These are phyloP conservation scores for Scheffersomyces coipomensis DNA, from an alignment of 805 yeast genomes.

Conservation along the genomic window DNA sequence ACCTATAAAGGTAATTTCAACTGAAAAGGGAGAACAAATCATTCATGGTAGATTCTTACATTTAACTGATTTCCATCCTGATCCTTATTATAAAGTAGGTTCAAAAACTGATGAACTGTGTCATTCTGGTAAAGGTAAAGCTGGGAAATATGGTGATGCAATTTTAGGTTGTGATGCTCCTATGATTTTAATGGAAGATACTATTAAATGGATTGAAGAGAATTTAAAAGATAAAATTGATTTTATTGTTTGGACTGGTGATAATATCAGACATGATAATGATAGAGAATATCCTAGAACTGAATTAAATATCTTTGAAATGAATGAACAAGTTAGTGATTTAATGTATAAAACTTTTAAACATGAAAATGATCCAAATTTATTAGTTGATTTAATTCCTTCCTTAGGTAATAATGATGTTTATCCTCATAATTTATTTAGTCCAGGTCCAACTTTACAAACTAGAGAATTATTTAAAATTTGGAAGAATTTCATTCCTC, in stretches of 20 bases:
- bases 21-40: conserved; percentile 21
- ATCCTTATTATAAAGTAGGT: conserved; percentile 59
- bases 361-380: conserved; percentile 43
- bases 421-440: conserved; percentile 81
- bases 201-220: conserved; percentile 63
- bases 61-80: conserved; percentile 86
- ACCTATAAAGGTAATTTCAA: conserved; percentile 22
- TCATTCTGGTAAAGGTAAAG: conserved; percentile 54
- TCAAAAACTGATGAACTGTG: conserved; percentile 48
- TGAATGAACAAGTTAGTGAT: conserved; percentile 59
- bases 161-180: conserved; percentile 79
- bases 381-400: conserved; percentile 56
- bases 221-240: conserved; percentile 75
- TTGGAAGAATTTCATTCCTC: conserved; percentile 75
- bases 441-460: conserved; percentile 87
- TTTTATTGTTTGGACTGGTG: conserved; percentile 90
- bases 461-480: conserved; percentile 73
- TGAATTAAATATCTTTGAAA: conserved; percentile 65
- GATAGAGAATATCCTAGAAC: conserved; percentile 75
- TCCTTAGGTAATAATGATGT: conserved; percentile 86
- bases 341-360: conserved; percentile 53
- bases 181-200: conserved; percentile 53
- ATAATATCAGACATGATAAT: conserved; percentile 80
- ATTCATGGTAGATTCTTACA: conserved; percentile 82
- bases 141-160: conserved; percentile 74